phyloP scores from a whole-genome alignment of 441 rosid species.

The Sinapis alba region DNA sequence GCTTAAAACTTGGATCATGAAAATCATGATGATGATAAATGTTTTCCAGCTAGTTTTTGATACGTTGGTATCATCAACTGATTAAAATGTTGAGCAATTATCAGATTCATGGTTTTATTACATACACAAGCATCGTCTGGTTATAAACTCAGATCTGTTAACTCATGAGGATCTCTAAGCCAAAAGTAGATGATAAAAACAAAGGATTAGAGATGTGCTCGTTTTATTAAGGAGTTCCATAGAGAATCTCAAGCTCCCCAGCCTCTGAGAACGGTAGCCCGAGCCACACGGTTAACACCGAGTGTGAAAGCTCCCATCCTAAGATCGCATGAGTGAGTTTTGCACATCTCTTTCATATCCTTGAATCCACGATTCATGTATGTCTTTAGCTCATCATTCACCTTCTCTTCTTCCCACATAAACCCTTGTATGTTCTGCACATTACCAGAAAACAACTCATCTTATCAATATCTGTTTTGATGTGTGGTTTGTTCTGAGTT shows the following conservation, averaged over 20 bases:
- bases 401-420: slow-evolving; percentile 85
- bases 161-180: slow-evolving; percentile 15
- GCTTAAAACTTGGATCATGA: slow-evolving; percentile 14
- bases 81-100: not conserved
- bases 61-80: slow-evolving; percentile 1
- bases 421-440: slow-evolving; percentile 84
- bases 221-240: slow-evolving; percentile 27
- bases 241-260: slow-evolving; percentile 72
- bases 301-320: slow-evolving; percentile 95
- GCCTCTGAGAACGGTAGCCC: slow-evolving; percentile 81
- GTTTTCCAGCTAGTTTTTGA: not conserved
- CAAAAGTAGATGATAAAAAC: not conserved
- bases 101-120: slow-evolving; percentile 21
- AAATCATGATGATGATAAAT: not conserved
- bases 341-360: slow-evolving; percentile 68
- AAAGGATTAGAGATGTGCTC: slow-evolving; percentile 6
- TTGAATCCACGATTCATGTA: slow-evolving; percentile 69
- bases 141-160: slow-evolving; percentile 24
- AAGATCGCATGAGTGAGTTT: slow-evolving; percentile 62
- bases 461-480: slow-evolving; percentile 1
- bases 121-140: slow-evolving; percentile 25
- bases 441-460: not conserved
- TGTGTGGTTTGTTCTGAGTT: not conserved
- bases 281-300: slow-evolving; percentile 76
- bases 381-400: slow-evolving; percentile 58